Base-by-base conservation (phyloP, 1,284 basidiomycete species). In the Ustanciosporium gigantosporum region DNA sequence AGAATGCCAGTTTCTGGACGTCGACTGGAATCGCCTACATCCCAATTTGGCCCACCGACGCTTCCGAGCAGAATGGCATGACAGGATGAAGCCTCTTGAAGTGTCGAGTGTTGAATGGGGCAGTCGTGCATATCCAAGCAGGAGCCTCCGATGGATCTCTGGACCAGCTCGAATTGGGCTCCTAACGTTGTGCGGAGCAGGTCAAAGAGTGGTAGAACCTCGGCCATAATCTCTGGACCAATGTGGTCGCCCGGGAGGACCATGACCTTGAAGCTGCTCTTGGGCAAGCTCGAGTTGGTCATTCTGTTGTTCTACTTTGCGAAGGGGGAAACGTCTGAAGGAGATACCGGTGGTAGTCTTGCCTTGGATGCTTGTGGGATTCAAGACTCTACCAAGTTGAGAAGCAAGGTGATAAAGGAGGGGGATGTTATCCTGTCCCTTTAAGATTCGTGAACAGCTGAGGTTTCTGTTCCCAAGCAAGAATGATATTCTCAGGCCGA, bases 21-120 rank as follows among this genome's bases (percentile, higher is more conserved):
- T 46, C 96, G 86, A 78, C 88, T 88, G 60, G 59, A 62, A 27
- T 62, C 59, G 15, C 87, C 87, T 46, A 86, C 83, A 38, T 91
- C 92, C 94, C 94, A 98, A 80, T 96, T 96, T 21, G 94, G 94
- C 16, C 94, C 94, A 56, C 93, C 94, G 61, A 97, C 90, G 22
- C 93, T 88, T 60, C 92, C 93, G 91, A 69, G 23, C 19, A 51
- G 29, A 22, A 41, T 39, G 29, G 32, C 38, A 45, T 48, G 20
- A 53, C 38, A 47, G 14, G 17, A 35, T 88, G 14, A 91, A 90
- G 81, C 97, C 91, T 15, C 92, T 89, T 72, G 86, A 4, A 62
- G 49, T 83, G 78, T 90, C 83, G 79, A 91, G 92, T 35, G 41
- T 19, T 62, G 59, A 16, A 62, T 52, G 2, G 59, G 59, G 22